These are phyloP conservation scores for Hermanozyma aechmeae DNA, from an alignment of 805 yeast genomes.

Conservation along the genomic window DNA sequence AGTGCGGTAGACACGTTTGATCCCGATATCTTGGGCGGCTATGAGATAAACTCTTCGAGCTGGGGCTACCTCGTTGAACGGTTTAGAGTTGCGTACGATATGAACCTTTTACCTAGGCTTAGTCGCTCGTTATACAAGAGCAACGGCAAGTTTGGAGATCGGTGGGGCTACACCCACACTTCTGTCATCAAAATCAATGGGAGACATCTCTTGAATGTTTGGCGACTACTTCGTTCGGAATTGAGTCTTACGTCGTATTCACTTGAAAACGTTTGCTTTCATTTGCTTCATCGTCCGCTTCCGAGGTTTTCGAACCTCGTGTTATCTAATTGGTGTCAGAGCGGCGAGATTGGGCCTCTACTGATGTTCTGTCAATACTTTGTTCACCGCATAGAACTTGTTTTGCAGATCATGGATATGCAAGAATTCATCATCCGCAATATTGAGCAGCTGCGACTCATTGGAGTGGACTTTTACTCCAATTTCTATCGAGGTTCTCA, in stretches of 20 bases:
- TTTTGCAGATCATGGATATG: slow-evolving; percentile 39
- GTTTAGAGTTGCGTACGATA: slow-evolving; percentile 31
- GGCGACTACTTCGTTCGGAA: slow-evolving; percentile 68
- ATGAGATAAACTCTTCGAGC: slow-evolving; percentile 66
- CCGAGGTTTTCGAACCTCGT: slow-evolving; percentile 49
- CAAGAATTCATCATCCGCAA: slow-evolving; percentile 64
- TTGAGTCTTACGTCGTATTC: slow-evolving; percentile 58
- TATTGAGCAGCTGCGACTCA: slow-evolving; percentile 72
- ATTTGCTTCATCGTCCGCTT: slow-evolving; percentile 54
- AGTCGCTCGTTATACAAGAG: slow-evolving; percentile 48
- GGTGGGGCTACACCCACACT: slow-evolving; percentile 79
- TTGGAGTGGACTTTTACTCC: slow-evolving; percentile 86
- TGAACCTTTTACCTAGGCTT: slow-evolving; percentile 48
- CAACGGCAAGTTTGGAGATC: slow-evolving; percentile 48
- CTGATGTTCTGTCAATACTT: slow-evolving; percentile 37
- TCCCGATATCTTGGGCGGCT: slow-evolving; percentile 85
- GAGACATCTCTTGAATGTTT: slow-evolving; percentile 73
- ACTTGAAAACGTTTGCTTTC: slow-evolving; percentile 66
- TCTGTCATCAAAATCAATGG: slow-evolving; percentile 66
- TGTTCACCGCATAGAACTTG: slow-evolving; percentile 34
- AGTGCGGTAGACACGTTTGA: slow-evolving; percentile 54
- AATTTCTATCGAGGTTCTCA: slow-evolving; percentile 90
- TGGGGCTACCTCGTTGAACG: slow-evolving; percentile 90
- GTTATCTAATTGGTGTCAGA: slow-evolving; percentile 31
- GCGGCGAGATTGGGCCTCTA: slow-evolving; percentile 28